Conservation (phyloP, 177 flowering plant genomes). For the Vitis hybrid region DNA sequence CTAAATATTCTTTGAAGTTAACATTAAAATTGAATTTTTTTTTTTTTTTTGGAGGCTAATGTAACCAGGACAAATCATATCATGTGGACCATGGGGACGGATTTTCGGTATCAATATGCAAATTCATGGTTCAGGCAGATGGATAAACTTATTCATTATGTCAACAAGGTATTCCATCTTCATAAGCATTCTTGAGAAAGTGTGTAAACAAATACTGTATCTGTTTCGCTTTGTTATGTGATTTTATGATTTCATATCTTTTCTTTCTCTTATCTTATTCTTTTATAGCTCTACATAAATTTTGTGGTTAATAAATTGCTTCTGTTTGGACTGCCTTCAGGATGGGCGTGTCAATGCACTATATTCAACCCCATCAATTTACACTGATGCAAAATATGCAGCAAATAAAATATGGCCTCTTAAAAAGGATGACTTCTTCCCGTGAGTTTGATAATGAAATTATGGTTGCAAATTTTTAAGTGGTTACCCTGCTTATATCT, state of each 20-base stretch:
- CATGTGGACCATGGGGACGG: slow-evolving; percentile 98
- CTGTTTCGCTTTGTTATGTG: not conserved
- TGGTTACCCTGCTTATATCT: not conserved
- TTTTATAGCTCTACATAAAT: not conserved
- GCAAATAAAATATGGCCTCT: slow-evolving; percentile 75
- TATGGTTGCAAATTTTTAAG: not conserved
- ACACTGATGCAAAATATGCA: slow-evolving; percentile 86
- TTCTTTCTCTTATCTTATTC: not conserved
- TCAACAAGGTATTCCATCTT: slow-evolving; percentile 57
- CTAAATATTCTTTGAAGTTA: slow-evolving; percentile 2
- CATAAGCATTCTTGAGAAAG: not conserved
- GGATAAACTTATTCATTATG: slow-evolving; percentile 97
- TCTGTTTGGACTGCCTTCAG: slow-evolving; percentile 34
- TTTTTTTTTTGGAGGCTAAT: slow-evolving; percentile 58
- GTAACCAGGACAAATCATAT: slow-evolving; percentile 89
- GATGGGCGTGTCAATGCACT: slow-evolving; percentile 98
- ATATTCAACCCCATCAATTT: slow-evolving; percentile 91
- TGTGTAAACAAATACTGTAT: not conserved
- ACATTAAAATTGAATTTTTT: not conserved
- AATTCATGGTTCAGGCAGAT: slow-evolving; percentile 89
- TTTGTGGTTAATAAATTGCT: not conserved
- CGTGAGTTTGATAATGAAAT: slow-evolving; percentile 52
- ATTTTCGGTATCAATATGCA: slow-evolving; percentile 96
- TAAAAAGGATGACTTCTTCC: slow-evolving; percentile 87
- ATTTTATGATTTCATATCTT: not conserved